Percentiles rank a stretch among this genome's conserved stretches.
Conservation (phyloP, 2,329 filamentous ascomycete genomes). For the Penicillium sp. region DNA sequence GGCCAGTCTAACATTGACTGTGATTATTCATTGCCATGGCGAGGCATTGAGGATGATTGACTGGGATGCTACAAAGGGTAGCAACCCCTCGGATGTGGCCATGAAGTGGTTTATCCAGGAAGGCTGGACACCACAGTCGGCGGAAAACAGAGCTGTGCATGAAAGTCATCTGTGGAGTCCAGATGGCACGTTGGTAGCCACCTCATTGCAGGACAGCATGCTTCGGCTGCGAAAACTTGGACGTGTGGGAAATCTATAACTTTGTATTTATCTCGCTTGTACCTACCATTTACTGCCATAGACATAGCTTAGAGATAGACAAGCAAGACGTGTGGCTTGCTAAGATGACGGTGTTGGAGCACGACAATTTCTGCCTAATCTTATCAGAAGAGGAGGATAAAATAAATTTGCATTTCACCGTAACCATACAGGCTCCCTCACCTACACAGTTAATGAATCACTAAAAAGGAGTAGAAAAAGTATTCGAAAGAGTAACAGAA, state of each 20-base stretch:
- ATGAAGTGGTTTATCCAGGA: slow-evolving; percentile 54
- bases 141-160: slow-evolving; percentile 49
- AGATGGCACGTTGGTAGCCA: slow-evolving; percentile 49
- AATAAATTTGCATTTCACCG: no score
- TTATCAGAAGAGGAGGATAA: neutral
- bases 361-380: neutral
- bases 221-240: slow-evolving; percentile 33
- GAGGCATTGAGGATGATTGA: slow-evolving; percentile 46
- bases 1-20: slow-evolving; percentile 51
- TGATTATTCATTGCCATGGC: slow-evolving; percentile 49
- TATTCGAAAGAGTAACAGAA: no score
- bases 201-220: slow-evolving; percentile 54
- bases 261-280: neutral
- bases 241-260: slow-evolving; percentile 25
- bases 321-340: neutral
- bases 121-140: slow-evolving; percentile 47
- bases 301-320: neutral
- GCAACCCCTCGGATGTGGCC: slow-evolving; percentile 22
- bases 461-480: no score
- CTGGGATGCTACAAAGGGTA: slow-evolving; percentile 23
- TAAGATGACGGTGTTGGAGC: no score
- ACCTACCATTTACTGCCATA: neutral
- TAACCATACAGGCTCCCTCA: neutral
- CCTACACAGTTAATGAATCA: no score
- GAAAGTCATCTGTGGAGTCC: slow-evolving; percentile 50